Conservation (phyloP, 176 grass and related monocot genomes). For the Alloteropsis semialata region DNA sequence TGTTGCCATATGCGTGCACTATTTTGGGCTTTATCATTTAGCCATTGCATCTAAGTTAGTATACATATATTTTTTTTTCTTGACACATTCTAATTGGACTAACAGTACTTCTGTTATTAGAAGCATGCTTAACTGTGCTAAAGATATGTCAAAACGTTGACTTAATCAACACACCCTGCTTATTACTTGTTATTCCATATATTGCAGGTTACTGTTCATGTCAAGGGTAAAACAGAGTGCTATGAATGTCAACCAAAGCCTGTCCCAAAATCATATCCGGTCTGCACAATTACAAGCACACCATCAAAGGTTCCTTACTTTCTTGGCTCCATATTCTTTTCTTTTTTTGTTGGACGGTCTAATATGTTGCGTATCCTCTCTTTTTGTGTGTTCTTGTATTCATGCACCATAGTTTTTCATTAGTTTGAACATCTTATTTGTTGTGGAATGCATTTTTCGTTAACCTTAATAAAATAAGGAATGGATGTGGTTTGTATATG, state of each 20-base stretch:
- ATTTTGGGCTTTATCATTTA: not conserved
- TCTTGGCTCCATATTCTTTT: not conserved
- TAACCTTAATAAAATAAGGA: not conserved
- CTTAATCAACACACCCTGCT: not conserved
- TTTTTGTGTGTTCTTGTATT: not conserved
- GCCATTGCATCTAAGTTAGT: not conserved
- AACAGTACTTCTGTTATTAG: not conserved
- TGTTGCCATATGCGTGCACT: not conserved
- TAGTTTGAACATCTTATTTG: not conserved
- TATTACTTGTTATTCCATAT: constrained; percentile 13
- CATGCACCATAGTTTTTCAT: not conserved
- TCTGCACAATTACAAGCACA: constrained; percentile 98
- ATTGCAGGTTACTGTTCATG: constrained; percentile 90
- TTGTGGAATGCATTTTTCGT: not conserved
- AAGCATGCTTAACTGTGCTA: not conserved
- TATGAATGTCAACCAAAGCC: constrained; percentile 99
- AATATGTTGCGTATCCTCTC: not conserved
- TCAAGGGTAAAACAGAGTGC: constrained; percentile 97
- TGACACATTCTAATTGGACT: not conserved
- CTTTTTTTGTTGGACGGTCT: not conserved
- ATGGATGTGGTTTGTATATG: not conserved
- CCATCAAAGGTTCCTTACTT: constrained; percentile 76
- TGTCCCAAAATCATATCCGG: constrained; percentile 84
- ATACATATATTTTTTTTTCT: not conserved
- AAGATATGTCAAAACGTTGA: not conserved